Evolutionary conservation across 2,329 filamentous ascomycete species (phyloP), one percentile per base, ranked within the genome.

Genomic region (Sclerotiophoma versabilis): DNA sequence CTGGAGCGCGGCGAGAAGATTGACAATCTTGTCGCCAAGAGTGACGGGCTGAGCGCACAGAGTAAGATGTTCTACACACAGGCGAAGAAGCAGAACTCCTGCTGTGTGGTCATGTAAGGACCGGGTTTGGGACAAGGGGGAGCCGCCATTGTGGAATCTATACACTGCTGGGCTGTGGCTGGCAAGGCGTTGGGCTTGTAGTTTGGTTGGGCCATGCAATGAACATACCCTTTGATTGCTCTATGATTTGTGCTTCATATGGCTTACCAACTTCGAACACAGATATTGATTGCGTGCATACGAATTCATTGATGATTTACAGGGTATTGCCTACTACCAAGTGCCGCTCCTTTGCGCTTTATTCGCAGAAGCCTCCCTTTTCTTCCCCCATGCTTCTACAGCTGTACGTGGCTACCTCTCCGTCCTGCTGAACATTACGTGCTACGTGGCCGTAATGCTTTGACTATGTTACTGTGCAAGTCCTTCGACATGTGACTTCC

Each of bases 61-160:
- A 96, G 92, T 80, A 98, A 96, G 84, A 93, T 96, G 89, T 99
- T 99, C 76, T 98, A 98, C 77, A 92, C 83, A 34, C 83, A 84
- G 75, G 83, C 83, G 20, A 85, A 85, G 76, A 85, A 85, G 74
- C 83, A 85, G 71, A 86, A 86, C 68, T 83, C 81, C 19, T 86
- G 83, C 76, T 86, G 83, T 66, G 70, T 78, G 37, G 75, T 85
- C 44, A 85, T 84, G 81, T 84, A 65, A 64, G 6, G 19, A n/a
- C n/a, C n/a, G n/a, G n/a, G n/a, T n/a, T n/a, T n/a, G n/a, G n/a
- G n/a, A n/a, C n/a, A n/a, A n/a, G n/a, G n/a, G n/a, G n/a, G n/a
- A n/a, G n/a, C n/a, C n/a, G n/a, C n/a, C n/a, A n/a, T n/a, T n/a
- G n/a, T n/a, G n/a, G n/a, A n/a, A n/a, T n/a, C n/a, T n/a, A n/a